Evolutionary conservation across 108 stramenopile species (phyloP), one percentile per base, ranked within the genome.

Genomic region (Cyclotella distinguenda): DNA sequence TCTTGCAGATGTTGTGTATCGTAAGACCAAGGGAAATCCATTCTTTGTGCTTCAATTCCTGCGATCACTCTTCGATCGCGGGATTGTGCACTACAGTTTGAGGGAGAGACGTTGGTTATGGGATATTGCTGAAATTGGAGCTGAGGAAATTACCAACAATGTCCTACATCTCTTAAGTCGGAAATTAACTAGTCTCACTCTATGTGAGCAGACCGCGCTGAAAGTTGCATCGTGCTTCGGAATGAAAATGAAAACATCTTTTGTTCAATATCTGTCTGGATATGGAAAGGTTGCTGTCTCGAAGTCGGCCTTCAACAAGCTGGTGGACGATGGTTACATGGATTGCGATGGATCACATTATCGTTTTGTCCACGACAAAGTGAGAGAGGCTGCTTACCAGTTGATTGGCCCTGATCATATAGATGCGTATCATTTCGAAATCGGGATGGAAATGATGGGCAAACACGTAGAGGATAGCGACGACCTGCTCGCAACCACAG

Each of bases 21-120:
- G 39, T 12, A 67, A 75, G 42, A 75, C 74, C 15, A 63, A 64
- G 39, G 75, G 75, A 28, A 68, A 69, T 15, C 77, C 77, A n/a
- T 54, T 73, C 39, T 73, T 73, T 19, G 59, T 66, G 23, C 21
- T 56, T 6, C 43, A 59, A 23, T 78, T 78, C 39, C 25, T 78
- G 12, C 39, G 58, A 4, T 52, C 71, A 18, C 53, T 78, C 21
- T 44, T 67, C 9, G 65, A 60, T 22, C 13, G 25, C 13, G 54
- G 18, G 4, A 18, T 55, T 12, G 49, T 78, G 28, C 28, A 50
- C 7, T 78, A 72, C 51, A 72, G 58, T 47, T 7, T 64, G 4
- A 40, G 51, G 11, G 56, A 72, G 46, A 33, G 57, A 6, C 38
- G 71, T 34, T 76, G 74, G 74, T 23, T 53, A 54, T 76, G 74